Conservation (phyloP, 108 stramenopile genomes). For the Fistulifera solaris region DNA sequence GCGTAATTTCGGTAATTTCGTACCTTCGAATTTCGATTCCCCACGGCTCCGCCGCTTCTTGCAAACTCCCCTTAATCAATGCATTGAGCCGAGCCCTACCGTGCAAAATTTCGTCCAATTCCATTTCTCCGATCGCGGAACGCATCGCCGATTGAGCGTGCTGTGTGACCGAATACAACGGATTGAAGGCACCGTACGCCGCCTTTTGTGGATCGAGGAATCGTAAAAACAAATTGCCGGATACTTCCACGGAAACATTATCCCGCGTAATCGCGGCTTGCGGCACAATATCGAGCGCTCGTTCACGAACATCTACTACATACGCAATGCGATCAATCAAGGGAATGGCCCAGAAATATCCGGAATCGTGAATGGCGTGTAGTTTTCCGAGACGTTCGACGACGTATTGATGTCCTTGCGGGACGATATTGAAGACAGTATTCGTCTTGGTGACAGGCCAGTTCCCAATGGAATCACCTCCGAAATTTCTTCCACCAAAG, state of each 20-base stretch:
- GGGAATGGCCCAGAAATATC: constrained; percentile 92
- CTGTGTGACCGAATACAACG: constrained; percentile 92
- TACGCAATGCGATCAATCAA: constrained; percentile 88
- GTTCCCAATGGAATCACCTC: constrained; percentile 20
- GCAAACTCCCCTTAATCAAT: constrained; percentile 82
- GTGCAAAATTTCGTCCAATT: constrained; percentile 97
- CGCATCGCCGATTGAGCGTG: constrained; percentile 97
- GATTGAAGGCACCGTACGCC: constrained; percentile 91
- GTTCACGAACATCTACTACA: constrained; percentile 90
- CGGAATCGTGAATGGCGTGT: constrained; percentile 38
- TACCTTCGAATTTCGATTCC: constrained; percentile 89
- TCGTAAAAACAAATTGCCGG: constrained; percentile 95
- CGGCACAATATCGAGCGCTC: constrained; percentile 86
- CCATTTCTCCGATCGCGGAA: constrained; percentile 97
- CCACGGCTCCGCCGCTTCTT: constrained; percentile 94
- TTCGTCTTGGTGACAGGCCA: constrained; percentile 85
- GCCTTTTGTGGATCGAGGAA: constrained; percentile 88
- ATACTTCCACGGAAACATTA: constrained; percentile 95
- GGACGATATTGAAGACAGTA: constrained; percentile 89
- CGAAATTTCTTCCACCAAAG: constrained; percentile 1
- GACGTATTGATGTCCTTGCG: constrained; percentile 86
- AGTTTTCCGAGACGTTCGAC: constrained; percentile 43
- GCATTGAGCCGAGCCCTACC: constrained; percentile 85
- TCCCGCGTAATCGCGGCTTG: constrained; percentile 96
- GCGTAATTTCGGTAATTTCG: constrained; percentile 97